Conservation (phyloP, 2,329 filamentous ascomycete species). For the Paramyrothecium sp. region DNA sequence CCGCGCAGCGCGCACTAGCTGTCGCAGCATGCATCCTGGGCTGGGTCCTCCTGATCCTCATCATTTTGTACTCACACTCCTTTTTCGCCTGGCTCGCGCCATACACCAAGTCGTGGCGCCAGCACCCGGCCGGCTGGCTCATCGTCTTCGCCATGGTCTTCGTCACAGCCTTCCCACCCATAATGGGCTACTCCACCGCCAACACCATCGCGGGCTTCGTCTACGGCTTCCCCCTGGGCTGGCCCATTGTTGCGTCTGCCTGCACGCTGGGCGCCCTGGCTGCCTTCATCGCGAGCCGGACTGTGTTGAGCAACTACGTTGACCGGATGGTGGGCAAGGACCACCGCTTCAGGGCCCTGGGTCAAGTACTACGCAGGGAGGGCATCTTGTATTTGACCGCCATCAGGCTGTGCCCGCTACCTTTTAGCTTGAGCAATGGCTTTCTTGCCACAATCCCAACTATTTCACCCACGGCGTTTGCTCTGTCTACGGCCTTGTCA, state of each 20-base stretch:
- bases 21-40: conserved; percentile 46
- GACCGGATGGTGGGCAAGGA: conserved; percentile 78
- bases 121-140: conserved; percentile 67
- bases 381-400: conserved; percentile 86
- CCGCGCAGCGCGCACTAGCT: conserved; percentile 61
- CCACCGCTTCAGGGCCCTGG: conserved; percentile 82
- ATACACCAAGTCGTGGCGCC: conserved; percentile 73
- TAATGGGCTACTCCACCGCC: conserved; percentile 83
- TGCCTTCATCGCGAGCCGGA: conserved; percentile 79
- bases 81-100: conserved; percentile 78
- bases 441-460: conserved; percentile 93
- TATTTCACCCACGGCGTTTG: conserved; percentile 73
- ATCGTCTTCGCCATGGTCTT: conserved; percentile 77
- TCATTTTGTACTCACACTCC: conserved; percentile 74
- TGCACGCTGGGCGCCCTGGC: conserved; percentile 75
- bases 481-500: conserved; percentile 76
- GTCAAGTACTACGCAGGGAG: conserved; percentile 85
- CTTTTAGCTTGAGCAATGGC: conserved; percentile 90
- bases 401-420: conserved; percentile 88
- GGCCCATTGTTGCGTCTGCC: conserved; percentile 78
- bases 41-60: conserved; percentile 61
- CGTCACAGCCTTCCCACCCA: conserved; percentile 76
- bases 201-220: conserved; percentile 54
- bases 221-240: conserved; percentile 62
- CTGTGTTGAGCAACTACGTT: conserved; percentile 76